phyloP scores from a whole-genome alignment of 1,139 yeast species.

The Nakaseomyces glabratus region DNA sequence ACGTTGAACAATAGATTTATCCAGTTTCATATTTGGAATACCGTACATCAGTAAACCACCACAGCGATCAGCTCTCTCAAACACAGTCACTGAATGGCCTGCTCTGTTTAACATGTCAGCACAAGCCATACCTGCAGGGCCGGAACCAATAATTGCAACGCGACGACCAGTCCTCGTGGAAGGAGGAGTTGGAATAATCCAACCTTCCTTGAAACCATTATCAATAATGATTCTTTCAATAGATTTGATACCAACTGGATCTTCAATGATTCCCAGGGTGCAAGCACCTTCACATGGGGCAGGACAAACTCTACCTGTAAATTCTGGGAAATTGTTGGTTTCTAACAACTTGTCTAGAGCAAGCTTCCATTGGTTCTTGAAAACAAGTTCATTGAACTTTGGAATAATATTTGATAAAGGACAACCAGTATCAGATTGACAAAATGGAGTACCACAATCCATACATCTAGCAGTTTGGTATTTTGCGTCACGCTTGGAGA shows the following conservation, averaged over 20 bases:
- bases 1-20: constrained; percentile 84
- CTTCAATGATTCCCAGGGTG: constrained; percentile 86
- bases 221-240: constrained; percentile 95
- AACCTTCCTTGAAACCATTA: constrained; percentile 91
- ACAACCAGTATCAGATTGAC: constrained; percentile 97
- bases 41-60: constrained; percentile 99
- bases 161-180: constrained; percentile 69
- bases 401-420: constrained; percentile 97
- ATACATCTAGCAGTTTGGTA: constrained; percentile 97
- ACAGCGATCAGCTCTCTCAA: constrained; percentile 88
- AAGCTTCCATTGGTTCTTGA: constrained; percentile 90
- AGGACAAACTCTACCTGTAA: constrained; percentile 96
- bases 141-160: constrained; percentile 88
- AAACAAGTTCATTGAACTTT: constrained; percentile 94
- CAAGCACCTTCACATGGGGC: constrained; percentile 99
- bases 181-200: constrained; percentile 88
- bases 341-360: constrained; percentile 86
- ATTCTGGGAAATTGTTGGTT: constrained; percentile 98
- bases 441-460: constrained; percentile 99
- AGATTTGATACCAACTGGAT: constrained; percentile 94
- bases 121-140: constrained; percentile 93
- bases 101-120: constrained; percentile 97
- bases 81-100: constrained; percentile 85
- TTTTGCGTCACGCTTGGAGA: constrained; percentile 77
- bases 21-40: constrained; percentile 98